Conservation (phyloP, 2,329 filamentous ascomycete species). For the Diaporthe batatas region DNA sequence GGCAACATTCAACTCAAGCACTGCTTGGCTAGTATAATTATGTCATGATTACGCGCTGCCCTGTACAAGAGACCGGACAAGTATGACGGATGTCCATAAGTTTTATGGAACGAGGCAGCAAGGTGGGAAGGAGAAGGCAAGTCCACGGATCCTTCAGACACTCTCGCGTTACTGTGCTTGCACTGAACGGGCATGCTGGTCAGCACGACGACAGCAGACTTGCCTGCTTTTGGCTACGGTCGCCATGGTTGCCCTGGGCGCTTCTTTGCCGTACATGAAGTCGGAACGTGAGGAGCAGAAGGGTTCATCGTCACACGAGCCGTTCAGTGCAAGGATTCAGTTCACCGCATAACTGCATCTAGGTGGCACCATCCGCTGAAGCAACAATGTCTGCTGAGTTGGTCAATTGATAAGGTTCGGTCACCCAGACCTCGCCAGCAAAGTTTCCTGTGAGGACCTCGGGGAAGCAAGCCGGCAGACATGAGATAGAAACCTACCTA, state of each 20-base stretch:
- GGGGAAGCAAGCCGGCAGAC: not conserved
- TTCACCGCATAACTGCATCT: not conserved
- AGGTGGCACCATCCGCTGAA: not conserved
- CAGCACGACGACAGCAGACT: constrained; percentile 49
- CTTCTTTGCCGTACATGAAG: constrained; percentile 58
- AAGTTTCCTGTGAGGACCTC: not conserved
- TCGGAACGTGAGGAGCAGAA: constrained; percentile 45
- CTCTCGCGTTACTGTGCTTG: not conserved
- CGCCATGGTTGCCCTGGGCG: constrained; percentile 57
- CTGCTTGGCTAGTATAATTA: not conserved
- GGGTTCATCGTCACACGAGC: not conserved
- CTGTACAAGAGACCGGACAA: constrained; percentile 45
- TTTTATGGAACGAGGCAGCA: constrained; percentile 42
- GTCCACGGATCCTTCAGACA: not conserved
- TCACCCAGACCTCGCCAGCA: no score
- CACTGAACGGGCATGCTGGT: constrained; percentile 43
- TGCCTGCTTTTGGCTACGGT: constrained; percentile 56
- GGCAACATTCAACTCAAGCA: constrained; percentile 10
- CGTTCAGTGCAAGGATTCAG: no score
- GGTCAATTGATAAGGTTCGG: no score
- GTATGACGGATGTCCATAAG: constrained; percentile 49
- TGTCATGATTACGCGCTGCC: not conserved
- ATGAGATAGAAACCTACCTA: not conserved
- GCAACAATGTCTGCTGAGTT: no score
- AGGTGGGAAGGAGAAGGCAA: constrained; percentile 5